Base-by-base conservation (phyloP, 805 yeast species). In the Saccharomycopsis sp. region DNA sequence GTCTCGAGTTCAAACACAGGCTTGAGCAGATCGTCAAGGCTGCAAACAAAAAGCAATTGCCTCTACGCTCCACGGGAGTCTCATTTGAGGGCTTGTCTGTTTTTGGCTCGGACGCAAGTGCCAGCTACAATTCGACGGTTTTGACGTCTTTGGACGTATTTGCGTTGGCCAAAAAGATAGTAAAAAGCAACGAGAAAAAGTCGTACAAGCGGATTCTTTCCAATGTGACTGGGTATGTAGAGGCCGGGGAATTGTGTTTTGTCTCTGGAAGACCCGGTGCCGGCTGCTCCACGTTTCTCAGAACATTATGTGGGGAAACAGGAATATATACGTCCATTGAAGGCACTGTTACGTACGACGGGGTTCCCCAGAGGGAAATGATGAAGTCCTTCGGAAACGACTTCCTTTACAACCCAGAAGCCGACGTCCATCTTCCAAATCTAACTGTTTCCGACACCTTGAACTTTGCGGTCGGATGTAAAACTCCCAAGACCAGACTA, bases 221-320 rank as follows among this genome's bases (percentile, higher is more conserved):
- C n/a, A 57, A 53, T 2, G 68, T 74, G 63, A 68, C 73, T 40
- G 80, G 79, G 69, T 71, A 75, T 48, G 72, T 72, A 24, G 74
- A 71, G 60, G 70, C 78, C n/a, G 85, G 84, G 62, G 80, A 78
- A 63, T 76, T 80, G 81, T 70, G 79, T 54, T 72, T 80, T 57
- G 82, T 78, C 16, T 67, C 78, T 53, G 82, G 82, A 63, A 75
- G 78, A 68, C 86, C 87, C 1, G 86, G 86, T 65, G 81, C 86
- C 34, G 87, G 87, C 60, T 81, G 85, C 65, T 81, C 87, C 1
- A 78, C 85, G 2, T 68, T 82, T 44, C 67, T 82, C 63, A 77
- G 76, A 61, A 65, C 74, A 57, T 55, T 76, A 20, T 68, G 80
- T n/a, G 81, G 80, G 65, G 79, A 78, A 64, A 75, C 73, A 12